These are phyloP conservation scores for Ramicandelaber brevisporus DNA, from an alignment of 192 early-diverging fungal species.

Conservation along the genomic window DNA sequence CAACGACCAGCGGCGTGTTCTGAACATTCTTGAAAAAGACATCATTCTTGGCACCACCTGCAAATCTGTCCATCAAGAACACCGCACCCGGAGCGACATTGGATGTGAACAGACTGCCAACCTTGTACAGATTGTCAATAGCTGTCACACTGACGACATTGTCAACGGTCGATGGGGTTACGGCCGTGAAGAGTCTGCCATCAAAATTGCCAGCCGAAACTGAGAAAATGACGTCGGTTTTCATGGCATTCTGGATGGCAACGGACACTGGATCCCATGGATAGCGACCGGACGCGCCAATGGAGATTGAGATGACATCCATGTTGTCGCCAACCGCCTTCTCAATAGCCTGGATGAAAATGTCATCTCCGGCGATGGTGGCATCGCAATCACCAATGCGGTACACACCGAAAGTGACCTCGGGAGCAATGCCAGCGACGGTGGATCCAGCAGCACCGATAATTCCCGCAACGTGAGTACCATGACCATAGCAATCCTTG, in stretches of 20 bases:
- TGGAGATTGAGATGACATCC: background rate
- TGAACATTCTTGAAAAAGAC: too few species aligned
- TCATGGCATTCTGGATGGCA: constrained; percentile 13
- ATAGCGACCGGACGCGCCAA: background rate
- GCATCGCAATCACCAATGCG: constrained; percentile 1
- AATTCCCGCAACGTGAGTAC: constrained; percentile 24
- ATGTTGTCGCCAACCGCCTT: background rate
- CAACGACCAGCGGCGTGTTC: constrained; percentile 14
- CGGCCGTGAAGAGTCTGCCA: constrained; percentile 18
- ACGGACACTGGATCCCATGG: too few species aligned
- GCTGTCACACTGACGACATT: constrained; percentile 31
- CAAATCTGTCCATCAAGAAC: too few species aligned
- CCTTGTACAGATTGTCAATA: constrained; percentile 18
- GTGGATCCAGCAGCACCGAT: constrained; percentile 6
- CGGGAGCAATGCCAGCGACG: constrained; percentile 1
- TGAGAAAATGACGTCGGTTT: constrained; percentile 25
- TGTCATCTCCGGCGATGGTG: background rate
- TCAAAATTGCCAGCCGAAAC: constrained; percentile 62
- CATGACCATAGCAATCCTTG: constrained; percentile 13
- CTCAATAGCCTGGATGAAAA: background rate
- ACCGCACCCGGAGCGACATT: too few species aligned
- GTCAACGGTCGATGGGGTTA: constrained; percentile 17
- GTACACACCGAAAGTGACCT: constrained; percentile 3
- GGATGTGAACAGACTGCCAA: constrained; percentile 5
- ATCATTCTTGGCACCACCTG: too few species aligned